Evolutionary conservation across 805 yeast genomes (phyloP).

Genomic region (Saturnispora zaruensis): DNA sequence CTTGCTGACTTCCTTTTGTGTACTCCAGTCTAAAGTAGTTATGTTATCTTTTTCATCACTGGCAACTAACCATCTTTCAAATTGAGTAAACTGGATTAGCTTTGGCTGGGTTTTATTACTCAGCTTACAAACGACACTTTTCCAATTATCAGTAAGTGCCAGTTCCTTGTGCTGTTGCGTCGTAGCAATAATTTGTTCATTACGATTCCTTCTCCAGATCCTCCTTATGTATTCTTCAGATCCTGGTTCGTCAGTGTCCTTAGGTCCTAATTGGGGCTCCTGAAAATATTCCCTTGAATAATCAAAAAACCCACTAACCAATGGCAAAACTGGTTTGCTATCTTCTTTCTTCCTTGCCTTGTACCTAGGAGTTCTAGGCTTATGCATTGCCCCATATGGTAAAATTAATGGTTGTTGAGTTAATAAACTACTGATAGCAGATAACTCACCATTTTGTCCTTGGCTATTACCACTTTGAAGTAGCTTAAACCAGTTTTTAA

Average conservation of each 20-base stretch:
- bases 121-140: slow-evolving; percentile 45
- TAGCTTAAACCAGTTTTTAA: slow-evolving; percentile 18
- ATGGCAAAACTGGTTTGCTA: slow-evolving; percentile 41
- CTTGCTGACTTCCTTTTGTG: slow-evolving; percentile 45
- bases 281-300: slow-evolving; percentile 87
- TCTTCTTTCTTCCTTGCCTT: slow-evolving; percentile 23
- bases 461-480: slow-evolving; percentile 17
- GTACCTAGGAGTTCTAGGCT: slow-evolving; percentile 53
- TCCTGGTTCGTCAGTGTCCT: slow-evolving; percentile 87
- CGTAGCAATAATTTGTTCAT: slow-evolving; percentile 75
- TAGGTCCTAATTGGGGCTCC: slow-evolving; percentile 86
- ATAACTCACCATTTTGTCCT: slow-evolving; percentile 15
- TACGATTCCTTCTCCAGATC: slow-evolving; percentile 83
- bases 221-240: slow-evolving; percentile 74
- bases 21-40: slow-evolving; percentile 83
- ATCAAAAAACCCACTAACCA: slow-evolving; percentile 57
- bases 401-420: slow-evolving; percentile 22
- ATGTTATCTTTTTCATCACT: slow-evolving; percentile 80
- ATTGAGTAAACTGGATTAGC: slow-evolving; percentile 74
- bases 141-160: slow-evolving; percentile 84
- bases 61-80: slow-evolving; percentile 73
- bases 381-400: slow-evolving; percentile 36
- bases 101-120: slow-evolving; percentile 77
- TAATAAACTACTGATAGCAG: slow-evolving; percentile 19
- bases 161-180: slow-evolving; percentile 85